phyloP scores from a whole-genome alignment of 352 stramenopile genomes.

The Phytophthora tentaculata region DNA sequence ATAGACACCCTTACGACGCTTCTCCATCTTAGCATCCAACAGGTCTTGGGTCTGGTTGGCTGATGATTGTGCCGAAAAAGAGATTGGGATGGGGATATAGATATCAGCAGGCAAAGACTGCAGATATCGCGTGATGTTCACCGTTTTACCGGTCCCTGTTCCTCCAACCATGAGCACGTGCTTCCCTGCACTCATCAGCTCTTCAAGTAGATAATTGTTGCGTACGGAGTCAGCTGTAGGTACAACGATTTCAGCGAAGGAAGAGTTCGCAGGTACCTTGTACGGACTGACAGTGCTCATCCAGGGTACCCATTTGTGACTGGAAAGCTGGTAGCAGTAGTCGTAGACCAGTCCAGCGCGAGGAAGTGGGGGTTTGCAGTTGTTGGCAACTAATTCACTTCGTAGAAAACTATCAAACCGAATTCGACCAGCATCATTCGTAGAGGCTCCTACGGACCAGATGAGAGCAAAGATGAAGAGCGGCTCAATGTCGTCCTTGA shows the following conservation, averaged over 20 bases:
- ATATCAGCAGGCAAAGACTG: constrained; percentile 82
- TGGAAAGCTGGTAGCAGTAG: constrained; percentile 90
- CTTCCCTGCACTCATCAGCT: constrained; percentile 83
- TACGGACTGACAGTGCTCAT: constrained; percentile 93
- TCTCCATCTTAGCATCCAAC: constrained; percentile 94
- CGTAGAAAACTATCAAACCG: constrained; percentile 92
- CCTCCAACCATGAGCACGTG: constrained; percentile 95
- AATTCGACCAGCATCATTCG: constrained; percentile 83
- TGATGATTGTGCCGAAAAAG: constrained; percentile 93
- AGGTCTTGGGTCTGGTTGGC: constrained; percentile 94
- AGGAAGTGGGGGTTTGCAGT: constrained; percentile 65
- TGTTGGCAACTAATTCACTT: constrained; percentile 79
- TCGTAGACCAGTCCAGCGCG: constrained; percentile 86
- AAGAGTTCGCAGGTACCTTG: constrained; percentile 73
- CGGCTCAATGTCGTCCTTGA: constrained; percentile 80
- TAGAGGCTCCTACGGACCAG: constrained; percentile 93
- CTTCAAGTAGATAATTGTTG: constrained; percentile 93
- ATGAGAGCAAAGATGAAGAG: constrained; percentile 94
- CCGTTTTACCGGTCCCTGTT: constrained; percentile 95
- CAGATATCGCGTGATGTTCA: constrained; percentile 93
- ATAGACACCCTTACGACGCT: constrained; percentile 93
- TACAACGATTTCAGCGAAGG: constrained; percentile 94
- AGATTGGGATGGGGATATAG: constrained; percentile 92
- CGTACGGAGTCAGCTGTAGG: constrained; percentile 93
- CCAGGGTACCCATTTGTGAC: constrained; percentile 93